Percentiles rank a stretch among this genome's conserved stretches.
These are phyloP conservation scores for Aspergillus sergii DNA, from an alignment of 2,329 filamentous ascomycete genomes.

Conservation along the genomic window DNA sequence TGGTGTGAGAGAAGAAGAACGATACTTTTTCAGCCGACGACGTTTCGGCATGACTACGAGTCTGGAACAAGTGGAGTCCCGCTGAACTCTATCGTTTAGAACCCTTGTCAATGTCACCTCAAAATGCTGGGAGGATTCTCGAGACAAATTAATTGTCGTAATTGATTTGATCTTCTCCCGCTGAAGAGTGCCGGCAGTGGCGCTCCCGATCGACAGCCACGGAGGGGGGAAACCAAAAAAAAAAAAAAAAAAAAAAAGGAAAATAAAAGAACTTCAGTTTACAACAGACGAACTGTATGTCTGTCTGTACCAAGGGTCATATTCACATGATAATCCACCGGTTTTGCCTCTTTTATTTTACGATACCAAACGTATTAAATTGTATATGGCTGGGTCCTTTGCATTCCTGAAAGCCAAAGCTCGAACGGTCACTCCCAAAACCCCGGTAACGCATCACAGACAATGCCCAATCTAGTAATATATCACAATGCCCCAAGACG, in stretches of 20 bases:
- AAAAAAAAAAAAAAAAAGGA: background rate
- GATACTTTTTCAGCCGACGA: slow-evolving; percentile 3
- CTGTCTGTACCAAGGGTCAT: background rate
- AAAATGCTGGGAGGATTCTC: background rate
- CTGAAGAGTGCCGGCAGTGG: background rate
- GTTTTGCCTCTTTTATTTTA: background rate
- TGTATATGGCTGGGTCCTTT: background rate
- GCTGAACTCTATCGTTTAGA: slow-evolving; percentile 9
- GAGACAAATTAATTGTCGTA: background rate
- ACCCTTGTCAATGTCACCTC: background rate
- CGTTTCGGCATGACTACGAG: slow-evolving; percentile 4
- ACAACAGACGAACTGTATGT: too few species aligned
- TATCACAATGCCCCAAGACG: background rate
- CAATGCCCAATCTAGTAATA: slow-evolving; percentile 3
- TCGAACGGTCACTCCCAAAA: background rate
- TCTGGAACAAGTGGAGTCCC: slow-evolving; percentile 16
- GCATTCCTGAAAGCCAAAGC: background rate
- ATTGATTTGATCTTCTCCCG: background rate
- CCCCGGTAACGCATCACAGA: background rate
- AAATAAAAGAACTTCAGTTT: too few species aligned
- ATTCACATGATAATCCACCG: background rate
- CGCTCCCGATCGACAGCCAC: background rate
- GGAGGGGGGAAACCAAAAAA: background rate
- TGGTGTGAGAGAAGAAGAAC: slow-evolving; percentile 4
- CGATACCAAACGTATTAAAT: slow-evolving; percentile 1